Conservation (phyloP, 495 filamentous ascomycete species). For the Aspergillus diversus region DNA sequence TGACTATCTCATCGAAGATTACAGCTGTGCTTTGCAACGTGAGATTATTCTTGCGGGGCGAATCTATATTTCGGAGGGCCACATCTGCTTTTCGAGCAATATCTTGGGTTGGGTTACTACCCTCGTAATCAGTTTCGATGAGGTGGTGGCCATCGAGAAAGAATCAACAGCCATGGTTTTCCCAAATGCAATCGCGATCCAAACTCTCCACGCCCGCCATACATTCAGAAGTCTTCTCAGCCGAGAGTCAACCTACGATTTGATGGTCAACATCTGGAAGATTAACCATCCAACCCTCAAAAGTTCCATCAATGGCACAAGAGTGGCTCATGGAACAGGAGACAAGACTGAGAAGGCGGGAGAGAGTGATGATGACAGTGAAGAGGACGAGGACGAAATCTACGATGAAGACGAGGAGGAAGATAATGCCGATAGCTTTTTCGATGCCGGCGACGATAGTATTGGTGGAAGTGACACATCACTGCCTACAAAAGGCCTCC, state of each 20-base stretch:
- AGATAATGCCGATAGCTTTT: slow-evolving; percentile 60
- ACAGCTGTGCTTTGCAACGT: slow-evolving; percentile 92
- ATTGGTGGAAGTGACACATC: slow-evolving; percentile 62
- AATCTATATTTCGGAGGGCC: slow-evolving; percentile 94
- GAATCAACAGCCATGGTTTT: slow-evolving; percentile 95
- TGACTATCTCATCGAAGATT: slow-evolving; percentile 97
- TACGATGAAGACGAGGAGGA: slow-evolving; percentile 77
- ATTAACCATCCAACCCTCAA: slow-evolving; percentile 89
- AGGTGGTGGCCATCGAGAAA: slow-evolving; percentile 95
- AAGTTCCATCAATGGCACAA: slow-evolving; percentile 84
- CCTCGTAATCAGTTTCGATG: slow-evolving; percentile 95
- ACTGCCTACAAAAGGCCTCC: slow-evolving; percentile 55
- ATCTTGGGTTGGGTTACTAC: slow-evolving; percentile 98
- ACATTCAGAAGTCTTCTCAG: slow-evolving; percentile 94
- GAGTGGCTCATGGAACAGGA: slow-evolving; percentile 70
- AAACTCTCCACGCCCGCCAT: slow-evolving; percentile 92
- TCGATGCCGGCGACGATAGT: slow-evolving; percentile 63
- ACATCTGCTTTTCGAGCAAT: slow-evolving; percentile 98
- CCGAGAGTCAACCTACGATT: slow-evolving; percentile 93
- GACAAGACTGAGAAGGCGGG: slow-evolving; percentile 90
- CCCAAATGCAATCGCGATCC: slow-evolving; percentile 96
- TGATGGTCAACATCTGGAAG: slow-evolving; percentile 98
- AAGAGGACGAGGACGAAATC: slow-evolving; percentile 73
- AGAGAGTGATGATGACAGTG: slow-evolving; percentile 59
- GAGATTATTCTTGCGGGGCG: slow-evolving; percentile 95